These are phyloP conservation scores for Aureobasidium zeae DNA, from an alignment of 2,329 filamentous ascomycete genomes.

Conservation along the genomic window DNA sequence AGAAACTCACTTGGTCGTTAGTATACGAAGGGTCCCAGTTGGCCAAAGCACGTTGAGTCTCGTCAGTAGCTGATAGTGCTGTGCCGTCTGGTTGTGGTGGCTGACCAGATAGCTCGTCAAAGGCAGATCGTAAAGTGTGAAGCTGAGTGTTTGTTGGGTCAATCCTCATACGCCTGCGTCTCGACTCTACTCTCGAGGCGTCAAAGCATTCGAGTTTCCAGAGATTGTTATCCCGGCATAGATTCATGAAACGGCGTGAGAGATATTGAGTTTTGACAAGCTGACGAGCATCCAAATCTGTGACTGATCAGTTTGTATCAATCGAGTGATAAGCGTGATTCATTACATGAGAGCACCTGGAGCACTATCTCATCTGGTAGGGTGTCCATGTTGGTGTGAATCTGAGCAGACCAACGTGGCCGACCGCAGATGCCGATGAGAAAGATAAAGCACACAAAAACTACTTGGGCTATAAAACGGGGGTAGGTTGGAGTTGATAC, in stretches of 20 bases:
- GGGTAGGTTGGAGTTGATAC: too few relatives aligned
- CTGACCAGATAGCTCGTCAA: conserved; percentile 5
- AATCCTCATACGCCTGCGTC: conserved; percentile 44
- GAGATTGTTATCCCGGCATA: conserved; percentile 64
- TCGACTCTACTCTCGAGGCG: conserved; percentile 55
- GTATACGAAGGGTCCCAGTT: conserved; percentile 78
- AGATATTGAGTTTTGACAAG: conserved; percentile 61
- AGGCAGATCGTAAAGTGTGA: conserved; percentile 1
- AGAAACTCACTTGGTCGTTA: conserved; percentile 68
- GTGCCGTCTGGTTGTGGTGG: background rate
- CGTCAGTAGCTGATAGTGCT: conserved; percentile 22
- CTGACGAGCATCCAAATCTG: conserved; percentile 55
- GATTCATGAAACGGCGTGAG: conserved; percentile 53
- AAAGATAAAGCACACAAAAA: too few relatives aligned
- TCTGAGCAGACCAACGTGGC: too few relatives aligned
- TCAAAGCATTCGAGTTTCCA: conserved; percentile 72
- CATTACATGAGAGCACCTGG: conserved; percentile 34
- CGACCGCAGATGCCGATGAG: too few relatives aligned
- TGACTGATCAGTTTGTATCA: background rate
- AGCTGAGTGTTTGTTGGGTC: conserved; percentile 7
- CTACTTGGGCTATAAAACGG: too few relatives aligned
- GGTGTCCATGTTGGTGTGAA: background rate
- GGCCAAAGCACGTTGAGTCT: conserved; percentile 52
- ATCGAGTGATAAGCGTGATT: conserved; percentile 7
- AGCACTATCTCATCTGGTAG: conserved; percentile 36